Conservation (phyloP, 2,329 filamentous ascomycete species). For the Cytospora schulzeri region DNA sequence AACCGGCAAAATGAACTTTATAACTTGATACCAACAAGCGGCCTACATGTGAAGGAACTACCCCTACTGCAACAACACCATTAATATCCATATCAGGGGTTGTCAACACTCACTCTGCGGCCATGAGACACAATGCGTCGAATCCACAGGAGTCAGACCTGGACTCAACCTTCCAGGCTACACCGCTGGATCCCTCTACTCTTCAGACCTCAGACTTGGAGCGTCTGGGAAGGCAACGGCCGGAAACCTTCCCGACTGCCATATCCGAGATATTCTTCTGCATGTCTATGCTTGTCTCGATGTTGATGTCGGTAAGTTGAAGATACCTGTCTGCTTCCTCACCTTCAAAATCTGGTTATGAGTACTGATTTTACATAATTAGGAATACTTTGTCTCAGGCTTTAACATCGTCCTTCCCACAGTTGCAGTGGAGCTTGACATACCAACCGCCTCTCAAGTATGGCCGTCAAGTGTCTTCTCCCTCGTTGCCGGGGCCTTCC, state of each 20-base stretch:
- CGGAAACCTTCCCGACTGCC: slow-evolving; percentile 51
- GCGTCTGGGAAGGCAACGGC: slow-evolving; percentile 59
- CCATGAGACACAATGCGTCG: neutral
- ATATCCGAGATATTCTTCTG: slow-evolving; percentile 61
- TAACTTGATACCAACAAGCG: neutral
- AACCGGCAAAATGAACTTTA: neutral
- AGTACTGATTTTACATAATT: slow-evolving; percentile 18
- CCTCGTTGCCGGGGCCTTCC: slow-evolving; percentile 54
- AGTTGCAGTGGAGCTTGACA: slow-evolving; percentile 61
- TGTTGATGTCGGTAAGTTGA: slow-evolving; percentile 55
- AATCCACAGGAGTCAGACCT: neutral
- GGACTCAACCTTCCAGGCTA: neutral
- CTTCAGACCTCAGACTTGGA: slow-evolving; percentile 46
- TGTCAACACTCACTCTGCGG: neutral
- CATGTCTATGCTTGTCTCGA: slow-evolving; percentile 59
- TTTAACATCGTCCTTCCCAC: slow-evolving; percentile 74
- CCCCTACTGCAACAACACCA: neutral
- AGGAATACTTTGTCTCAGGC: slow-evolving; percentile 77
- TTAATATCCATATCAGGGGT: neutral
- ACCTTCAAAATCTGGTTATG: neutral
- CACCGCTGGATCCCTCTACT: slow-evolving; percentile 26
- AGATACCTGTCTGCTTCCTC: neutral
- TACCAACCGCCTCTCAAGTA: slow-evolving; percentile 61
- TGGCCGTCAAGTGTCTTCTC: slow-evolving; percentile 68
- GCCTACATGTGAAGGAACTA: neutral